These are phyloP conservation scores for Penicillium simplicissimum DNA, from an alignment of 495 filamentous ascomycete species.

Conservation along the genomic window DNA sequence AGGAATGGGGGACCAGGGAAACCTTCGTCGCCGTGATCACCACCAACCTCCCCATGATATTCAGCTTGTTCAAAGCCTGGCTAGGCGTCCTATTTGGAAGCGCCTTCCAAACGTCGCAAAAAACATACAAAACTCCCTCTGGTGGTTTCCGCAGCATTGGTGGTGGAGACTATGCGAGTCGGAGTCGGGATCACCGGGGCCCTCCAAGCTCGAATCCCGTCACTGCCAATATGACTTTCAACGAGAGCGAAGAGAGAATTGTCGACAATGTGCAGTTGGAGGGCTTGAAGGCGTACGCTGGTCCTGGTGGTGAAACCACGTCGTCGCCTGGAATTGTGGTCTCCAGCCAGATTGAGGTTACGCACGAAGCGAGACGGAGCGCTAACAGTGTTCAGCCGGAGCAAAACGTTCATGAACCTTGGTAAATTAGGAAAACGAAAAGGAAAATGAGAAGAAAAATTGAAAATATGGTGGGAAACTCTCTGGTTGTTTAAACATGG, in stretches of 20 bases:
- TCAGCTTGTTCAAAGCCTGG: constrained; percentile 49
- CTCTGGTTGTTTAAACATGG: background rate
- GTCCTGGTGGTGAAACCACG: background rate
- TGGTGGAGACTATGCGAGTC: constrained; percentile 35
- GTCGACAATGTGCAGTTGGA: background rate
- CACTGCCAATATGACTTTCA: constrained; percentile 47
- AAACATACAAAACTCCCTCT: constrained; percentile 26
- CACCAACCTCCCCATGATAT: constrained; percentile 55
- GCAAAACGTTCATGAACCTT: constrained; percentile 1
- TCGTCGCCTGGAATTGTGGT: background rate
- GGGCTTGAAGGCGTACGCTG: background rate
- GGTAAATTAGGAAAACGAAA: background rate
- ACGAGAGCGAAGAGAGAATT: constrained; percentile 54
- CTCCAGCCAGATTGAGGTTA: background rate
- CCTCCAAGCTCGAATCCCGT: constrained; percentile 45
- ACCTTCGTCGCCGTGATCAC: constrained; percentile 54
- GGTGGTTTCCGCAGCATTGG: constrained; percentile 21
- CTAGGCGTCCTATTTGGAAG: constrained; percentile 38
- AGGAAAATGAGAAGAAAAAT: background rate
- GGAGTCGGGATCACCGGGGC: constrained; percentile 43
- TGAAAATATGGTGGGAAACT: background rate
- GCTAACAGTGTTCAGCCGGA: background rate
- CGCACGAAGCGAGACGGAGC: background rate
- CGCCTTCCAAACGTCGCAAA: constrained; percentile 31
- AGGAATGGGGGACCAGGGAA: constrained; percentile 53